A percentile compares a stretch with the other conserved stretches of the same genome.
phyloP scores from a whole-genome alignment of 257 asterid genomes.

The Marsdenia floribunda region DNA sequence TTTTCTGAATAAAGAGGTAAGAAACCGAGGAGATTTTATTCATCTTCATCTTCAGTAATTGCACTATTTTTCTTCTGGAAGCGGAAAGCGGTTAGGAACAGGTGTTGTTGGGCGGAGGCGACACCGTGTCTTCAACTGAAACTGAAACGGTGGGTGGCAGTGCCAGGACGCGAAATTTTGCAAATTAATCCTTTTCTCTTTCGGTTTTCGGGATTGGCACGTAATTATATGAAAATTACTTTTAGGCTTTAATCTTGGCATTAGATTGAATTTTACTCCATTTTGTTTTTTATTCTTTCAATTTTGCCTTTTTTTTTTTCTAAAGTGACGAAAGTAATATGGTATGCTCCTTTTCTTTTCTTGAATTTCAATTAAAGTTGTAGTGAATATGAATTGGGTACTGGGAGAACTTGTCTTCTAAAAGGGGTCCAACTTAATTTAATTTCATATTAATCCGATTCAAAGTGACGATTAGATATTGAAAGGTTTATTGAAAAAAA shows the following conservation, averaged over 20 bases:
- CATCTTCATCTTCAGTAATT: neutral
- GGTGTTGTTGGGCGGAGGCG: conserved; percentile 7
- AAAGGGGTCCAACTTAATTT: too few species aligned
- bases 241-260: neutral
- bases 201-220: neutral
- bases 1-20: neutral
- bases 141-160: neutral
- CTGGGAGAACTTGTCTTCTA: too few species aligned
- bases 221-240: too few species aligned
- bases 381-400: too few species aligned
- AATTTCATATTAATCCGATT: too few species aligned
- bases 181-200: neutral
- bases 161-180: neutral
- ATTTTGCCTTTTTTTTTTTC: too few species aligned
- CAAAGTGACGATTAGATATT: too few species aligned
- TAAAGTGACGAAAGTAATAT: too few species aligned
- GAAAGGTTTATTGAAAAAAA: too few species aligned
- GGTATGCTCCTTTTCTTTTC: too few species aligned
- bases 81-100: conserved; percentile 8
- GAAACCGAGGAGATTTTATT: neutral
- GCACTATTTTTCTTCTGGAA: neutral
- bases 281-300: too few species aligned
- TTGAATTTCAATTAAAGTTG: too few species aligned
- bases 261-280: neutral
- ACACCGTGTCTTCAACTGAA: neutral